Evolutionary conservation across 1,284 basidiomycete genomes (phyloP).

Genomic region (Fistulinella cinereoalba): DNA sequence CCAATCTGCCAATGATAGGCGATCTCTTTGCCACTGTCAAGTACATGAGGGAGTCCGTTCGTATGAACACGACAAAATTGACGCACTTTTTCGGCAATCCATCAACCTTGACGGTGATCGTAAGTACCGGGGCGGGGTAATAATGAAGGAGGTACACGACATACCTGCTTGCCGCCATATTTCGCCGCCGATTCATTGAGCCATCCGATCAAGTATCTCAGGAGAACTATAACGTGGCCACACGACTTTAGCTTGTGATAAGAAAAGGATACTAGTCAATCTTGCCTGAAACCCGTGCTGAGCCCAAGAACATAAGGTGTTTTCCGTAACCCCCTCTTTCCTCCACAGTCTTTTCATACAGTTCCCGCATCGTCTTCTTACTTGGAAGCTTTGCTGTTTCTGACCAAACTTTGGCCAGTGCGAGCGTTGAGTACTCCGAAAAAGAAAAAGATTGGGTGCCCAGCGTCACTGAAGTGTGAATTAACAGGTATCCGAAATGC

Average conservation of each 20-base stretch:
- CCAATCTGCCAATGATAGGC: conserved; percentile 1
- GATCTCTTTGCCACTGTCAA: background rate
- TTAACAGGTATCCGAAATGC: background rate
- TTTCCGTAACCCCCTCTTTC: conserved; percentile 20
- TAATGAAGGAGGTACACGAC: background rate
- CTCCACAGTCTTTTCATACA: background rate
- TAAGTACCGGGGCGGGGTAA: background rate
- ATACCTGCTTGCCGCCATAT: conserved; percentile 18
- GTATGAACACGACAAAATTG: background rate
- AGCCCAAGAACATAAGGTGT: background rate
- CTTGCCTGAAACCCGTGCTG: background rate
- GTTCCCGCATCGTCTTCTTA: conserved; percentile 1
- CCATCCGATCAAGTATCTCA: conserved; percentile 4
- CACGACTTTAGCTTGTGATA: background rate
- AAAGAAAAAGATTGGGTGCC: background rate
- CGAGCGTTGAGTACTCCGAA: conserved; percentile 10
- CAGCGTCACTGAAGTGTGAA: background rate
- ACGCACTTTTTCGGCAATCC: conserved; percentile 8
- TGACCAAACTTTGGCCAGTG: conserved; percentile 19
- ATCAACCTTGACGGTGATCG: conserved; percentile 2
- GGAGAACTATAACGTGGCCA: background rate
- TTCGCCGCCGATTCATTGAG: conserved; percentile 11
- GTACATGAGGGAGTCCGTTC: background rate
- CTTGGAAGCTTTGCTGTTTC: conserved; percentile 13
- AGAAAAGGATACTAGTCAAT: no score